phyloP scores from a whole-genome alignment of 192 early-diverging fungal species.

The Entomortierella parvispora region DNA sequence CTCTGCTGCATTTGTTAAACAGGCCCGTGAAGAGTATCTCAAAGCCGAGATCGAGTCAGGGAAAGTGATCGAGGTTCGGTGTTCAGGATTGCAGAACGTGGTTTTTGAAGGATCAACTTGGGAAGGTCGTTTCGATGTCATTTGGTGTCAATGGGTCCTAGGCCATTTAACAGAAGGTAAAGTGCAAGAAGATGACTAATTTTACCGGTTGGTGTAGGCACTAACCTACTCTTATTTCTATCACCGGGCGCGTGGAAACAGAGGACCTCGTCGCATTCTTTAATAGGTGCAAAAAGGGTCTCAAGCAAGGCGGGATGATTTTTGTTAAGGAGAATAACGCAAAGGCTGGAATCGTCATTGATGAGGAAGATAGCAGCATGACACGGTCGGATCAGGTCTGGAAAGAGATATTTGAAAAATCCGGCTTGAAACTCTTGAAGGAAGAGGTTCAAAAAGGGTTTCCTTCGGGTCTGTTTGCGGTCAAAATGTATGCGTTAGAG shows the following conservation, averaged over 20 bases:
- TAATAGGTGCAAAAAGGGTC: constrained; percentile 72
- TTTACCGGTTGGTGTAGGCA: background rate
- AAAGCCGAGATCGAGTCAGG: constrained; percentile 63
- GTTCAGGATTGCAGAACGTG: constrained; percentile 78
- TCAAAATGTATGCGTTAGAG: constrained; percentile 71
- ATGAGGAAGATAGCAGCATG: constrained; percentile 86
- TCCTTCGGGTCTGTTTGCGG: constrained; percentile 71
- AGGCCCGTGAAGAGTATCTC: constrained; percentile 72
- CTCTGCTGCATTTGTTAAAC: constrained; percentile 77
- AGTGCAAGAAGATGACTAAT: background rate
- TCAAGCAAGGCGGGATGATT: constrained; percentile 83
- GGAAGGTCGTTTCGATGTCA: constrained; percentile 82
- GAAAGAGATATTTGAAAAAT: constrained; percentile 68
- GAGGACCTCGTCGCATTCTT: constrained; percentile 90
- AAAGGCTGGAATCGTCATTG: constrained; percentile 69
- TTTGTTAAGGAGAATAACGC: constrained; percentile 94
- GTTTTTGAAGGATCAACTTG: constrained; percentile 71
- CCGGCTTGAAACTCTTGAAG: constrained; percentile 71
- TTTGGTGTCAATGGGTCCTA: constrained; percentile 99
- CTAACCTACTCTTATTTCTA: background rate
- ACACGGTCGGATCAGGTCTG: constrained; percentile 72
- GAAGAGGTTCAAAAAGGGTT: constrained; percentile 75
- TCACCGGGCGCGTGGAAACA: constrained; percentile 16
- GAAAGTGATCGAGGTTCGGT: constrained; percentile 73
- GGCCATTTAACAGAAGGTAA: constrained; percentile 91